These are phyloP conservation scores for Gymnopilus dilepis DNA, from an alignment of 768 basidiomycete genomes.

Conservation along the genomic window DNA sequence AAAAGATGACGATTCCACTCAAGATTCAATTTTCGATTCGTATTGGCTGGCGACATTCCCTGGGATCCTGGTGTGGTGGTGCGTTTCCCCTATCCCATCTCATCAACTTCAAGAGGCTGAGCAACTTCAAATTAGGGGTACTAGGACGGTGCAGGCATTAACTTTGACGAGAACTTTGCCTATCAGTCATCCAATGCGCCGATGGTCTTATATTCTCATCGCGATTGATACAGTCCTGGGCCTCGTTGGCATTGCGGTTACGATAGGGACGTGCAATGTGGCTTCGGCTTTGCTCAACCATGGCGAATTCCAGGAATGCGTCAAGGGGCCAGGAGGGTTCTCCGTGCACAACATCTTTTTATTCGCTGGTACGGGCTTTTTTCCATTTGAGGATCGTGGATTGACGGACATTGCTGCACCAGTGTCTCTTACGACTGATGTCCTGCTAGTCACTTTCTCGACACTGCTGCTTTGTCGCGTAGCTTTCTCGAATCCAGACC, in stretches of 20 bases:
- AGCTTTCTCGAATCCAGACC: not conserved
- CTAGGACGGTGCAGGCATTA: not conserved
- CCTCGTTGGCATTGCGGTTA: not conserved
- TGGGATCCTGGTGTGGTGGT: slow-evolving; percentile 1
- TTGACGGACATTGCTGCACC: not conserved
- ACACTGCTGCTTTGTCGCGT: not conserved
- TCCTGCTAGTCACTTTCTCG: not conserved
- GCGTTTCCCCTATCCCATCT: not conserved
- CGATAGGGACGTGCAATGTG: not conserved
- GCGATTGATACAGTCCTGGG: not conserved
- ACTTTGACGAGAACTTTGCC: not conserved
- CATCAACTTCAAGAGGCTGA: not conserved
- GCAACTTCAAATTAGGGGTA: not conserved
- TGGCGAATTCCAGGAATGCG: not conserved
- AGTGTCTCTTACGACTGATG: not conserved
- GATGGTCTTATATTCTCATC: not conserved
- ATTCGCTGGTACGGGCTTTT: not conserved
- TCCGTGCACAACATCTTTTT: not conserved
- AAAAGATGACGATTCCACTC: not conserved
- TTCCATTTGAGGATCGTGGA: not conserved
- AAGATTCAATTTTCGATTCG: not conserved
- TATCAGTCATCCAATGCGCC: not conserved
- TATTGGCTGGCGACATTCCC: slow-evolving; percentile 9
- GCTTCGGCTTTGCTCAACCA: not conserved
- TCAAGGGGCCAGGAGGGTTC: slow-evolving; percentile 1